These are phyloP conservation scores for Penicillium sp. DNA, from an alignment of 2,329 filamentous ascomycete genomes.

Conservation along the genomic window DNA sequence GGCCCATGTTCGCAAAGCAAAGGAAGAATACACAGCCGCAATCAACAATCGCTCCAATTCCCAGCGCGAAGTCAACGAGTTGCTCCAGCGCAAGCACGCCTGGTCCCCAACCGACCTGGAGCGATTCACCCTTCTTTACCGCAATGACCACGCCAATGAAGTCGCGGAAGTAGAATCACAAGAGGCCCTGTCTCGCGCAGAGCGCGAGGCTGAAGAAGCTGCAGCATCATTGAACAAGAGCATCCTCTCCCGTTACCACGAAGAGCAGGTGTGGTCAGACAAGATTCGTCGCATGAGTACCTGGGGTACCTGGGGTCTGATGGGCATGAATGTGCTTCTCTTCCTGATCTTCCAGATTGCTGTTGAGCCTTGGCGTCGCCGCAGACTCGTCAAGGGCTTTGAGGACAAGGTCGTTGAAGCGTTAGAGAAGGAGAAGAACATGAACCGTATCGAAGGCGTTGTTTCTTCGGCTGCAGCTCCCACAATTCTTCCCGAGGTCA, in stretches of 20 bases:
- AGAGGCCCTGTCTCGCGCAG: constrained; percentile 71
- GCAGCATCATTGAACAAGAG: constrained; percentile 74
- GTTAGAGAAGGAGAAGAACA: constrained; percentile 68
- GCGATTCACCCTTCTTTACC: constrained; percentile 89
- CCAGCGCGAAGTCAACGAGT: constrained; percentile 91
- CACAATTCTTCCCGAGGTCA: constrained; percentile 13
- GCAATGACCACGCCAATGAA: constrained; percentile 91
- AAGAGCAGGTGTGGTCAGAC: constrained; percentile 99
- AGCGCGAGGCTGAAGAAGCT: constrained; percentile 78
- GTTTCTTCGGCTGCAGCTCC: constrained; percentile 10
- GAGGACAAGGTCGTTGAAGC: constrained; percentile 74
- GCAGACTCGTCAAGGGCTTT: constrained; percentile 78
- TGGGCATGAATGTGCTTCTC: constrained; percentile 92
- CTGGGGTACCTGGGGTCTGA: constrained; percentile 97
- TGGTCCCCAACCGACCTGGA: constrained; percentile 89
- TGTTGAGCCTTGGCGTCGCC: constrained; percentile 88
- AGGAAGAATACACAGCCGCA: constrained; percentile 78
- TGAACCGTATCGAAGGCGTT: constrained; percentile 23
- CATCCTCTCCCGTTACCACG: constrained; percentile 91
- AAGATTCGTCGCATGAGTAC: constrained; percentile 95
- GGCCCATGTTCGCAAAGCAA: constrained; percentile 68
- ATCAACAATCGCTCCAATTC: constrained; percentile 82
- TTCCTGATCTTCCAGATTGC: constrained; percentile 85
- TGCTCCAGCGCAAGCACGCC: constrained; percentile 89
- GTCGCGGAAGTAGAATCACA: constrained; percentile 75